These are phyloP conservation scores for Mariannaea sp. DNA, from an alignment of 2,329 filamentous ascomycete species.

Conservation along the genomic window DNA sequence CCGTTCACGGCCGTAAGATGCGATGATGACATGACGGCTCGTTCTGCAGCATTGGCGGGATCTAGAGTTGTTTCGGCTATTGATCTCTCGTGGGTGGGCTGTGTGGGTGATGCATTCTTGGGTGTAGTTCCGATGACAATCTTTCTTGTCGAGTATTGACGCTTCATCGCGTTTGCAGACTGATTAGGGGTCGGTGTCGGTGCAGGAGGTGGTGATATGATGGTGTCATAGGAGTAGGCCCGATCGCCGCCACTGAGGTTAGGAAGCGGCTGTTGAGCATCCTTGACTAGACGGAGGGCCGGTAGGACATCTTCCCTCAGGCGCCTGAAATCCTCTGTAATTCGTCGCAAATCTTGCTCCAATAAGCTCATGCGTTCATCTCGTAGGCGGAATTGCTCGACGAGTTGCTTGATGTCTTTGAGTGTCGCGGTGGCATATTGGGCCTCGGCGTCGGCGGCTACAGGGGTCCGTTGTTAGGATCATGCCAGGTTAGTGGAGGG, in stretches of 20 bases:
- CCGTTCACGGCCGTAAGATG: conserved; percentile 74
- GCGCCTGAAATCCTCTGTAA: conserved; percentile 87
- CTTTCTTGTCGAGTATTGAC: conserved; percentile 78
- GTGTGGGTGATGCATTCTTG: conserved; percentile 78
- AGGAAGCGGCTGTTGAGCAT: conserved; percentile 86
- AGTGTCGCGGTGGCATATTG: conserved; percentile 87
- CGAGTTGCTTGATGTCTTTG: conserved; percentile 89
- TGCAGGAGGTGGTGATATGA: conserved; percentile 60
- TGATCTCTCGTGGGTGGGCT: conserved; percentile 68
- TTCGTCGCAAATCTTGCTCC: conserved; percentile 80
- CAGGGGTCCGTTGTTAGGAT: conserved; percentile 22
- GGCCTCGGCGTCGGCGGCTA: conserved; percentile 86
- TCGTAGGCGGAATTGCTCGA: conserved; percentile 84
- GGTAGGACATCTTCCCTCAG: conserved; percentile 91
- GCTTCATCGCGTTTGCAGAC: conserved; percentile 59
- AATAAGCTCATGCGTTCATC: conserved; percentile 87
- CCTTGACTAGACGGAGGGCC: conserved; percentile 87
- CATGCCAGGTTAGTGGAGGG: conserved; percentile 29
- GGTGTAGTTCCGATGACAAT: conserved; percentile 71
- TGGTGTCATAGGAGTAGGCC: conserved; percentile 56
- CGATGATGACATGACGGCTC: conserved; percentile 69
- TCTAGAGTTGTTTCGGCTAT: conserved; percentile 69
- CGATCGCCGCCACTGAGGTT: conserved; percentile 47
- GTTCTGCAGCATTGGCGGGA: conserved; percentile 69
- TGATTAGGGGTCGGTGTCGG: conserved; percentile 59